Evolutionary conservation across 192 early-diverging fungal genomes (phyloP).

Genomic region (Coemansia sp.): DNA sequence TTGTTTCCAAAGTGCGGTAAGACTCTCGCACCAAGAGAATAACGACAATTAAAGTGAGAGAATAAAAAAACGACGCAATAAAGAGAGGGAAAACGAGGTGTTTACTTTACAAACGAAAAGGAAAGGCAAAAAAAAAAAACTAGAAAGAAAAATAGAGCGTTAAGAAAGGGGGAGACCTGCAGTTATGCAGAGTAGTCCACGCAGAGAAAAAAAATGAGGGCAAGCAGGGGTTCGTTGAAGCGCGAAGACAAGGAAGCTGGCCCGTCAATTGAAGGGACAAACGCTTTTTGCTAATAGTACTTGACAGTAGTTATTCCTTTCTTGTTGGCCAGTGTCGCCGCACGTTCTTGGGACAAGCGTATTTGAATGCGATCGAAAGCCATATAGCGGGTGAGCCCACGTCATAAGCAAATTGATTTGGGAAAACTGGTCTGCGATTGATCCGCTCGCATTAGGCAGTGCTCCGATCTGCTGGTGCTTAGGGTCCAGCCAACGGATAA

Average conservation of each 20-base stretch:
- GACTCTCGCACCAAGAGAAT: constrained; percentile 7
- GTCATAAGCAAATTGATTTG: background rate
- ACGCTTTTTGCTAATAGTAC: constrained; percentile 9
- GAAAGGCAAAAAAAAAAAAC: background rate
- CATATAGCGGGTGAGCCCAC: background rate
- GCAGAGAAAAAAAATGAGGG: background rate
- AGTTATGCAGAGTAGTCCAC: background rate
- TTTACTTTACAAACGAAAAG: constrained; percentile 4
- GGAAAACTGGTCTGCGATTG: background rate
- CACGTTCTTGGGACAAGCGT: background rate
- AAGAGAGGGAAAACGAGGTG: background rate
- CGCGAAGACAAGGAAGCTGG: background rate
- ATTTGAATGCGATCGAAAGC: background rate
- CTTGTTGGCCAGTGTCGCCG: background rate
- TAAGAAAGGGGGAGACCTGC: background rate
- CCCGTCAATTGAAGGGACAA: constrained; percentile 7
- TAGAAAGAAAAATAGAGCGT: background rate
- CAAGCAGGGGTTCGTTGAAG: background rate
- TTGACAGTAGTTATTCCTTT: constrained; percentile 4
- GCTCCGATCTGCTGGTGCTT: constrained; percentile 4
- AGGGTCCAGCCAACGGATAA: background rate
- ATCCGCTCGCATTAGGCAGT: constrained; percentile 6
- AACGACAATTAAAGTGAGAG: background rate
- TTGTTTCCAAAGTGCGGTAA: constrained; percentile 4
- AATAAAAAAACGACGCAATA: background rate